Base-by-base conservation (phyloP, 2,329 filamentous ascomycete species). In the Fusarium continuum region DNA sequence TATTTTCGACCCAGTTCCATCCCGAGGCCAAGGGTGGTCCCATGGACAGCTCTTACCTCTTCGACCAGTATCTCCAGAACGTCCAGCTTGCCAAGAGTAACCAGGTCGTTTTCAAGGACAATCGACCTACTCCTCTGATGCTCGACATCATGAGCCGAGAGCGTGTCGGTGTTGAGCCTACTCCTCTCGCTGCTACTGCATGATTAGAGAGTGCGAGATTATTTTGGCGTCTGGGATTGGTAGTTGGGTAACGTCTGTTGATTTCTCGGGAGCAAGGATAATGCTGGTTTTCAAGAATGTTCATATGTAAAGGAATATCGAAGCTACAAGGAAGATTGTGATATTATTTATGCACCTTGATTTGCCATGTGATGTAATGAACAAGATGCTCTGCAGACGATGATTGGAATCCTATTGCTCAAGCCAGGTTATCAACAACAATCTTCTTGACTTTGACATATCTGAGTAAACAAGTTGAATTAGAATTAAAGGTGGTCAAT, bases 1-100 rank as follows among this genome's bases (percentile, higher is more conserved):
- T 99, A 76, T 98, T 99, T 85, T 94, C 91, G 65, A 97, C 93
- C 20, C 95, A 99, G 79, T 99, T 99, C 88, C 95, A 99, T 76
- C 95, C 95, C 14, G 95, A 99, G 81, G 95, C 95, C 69, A 97
- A 97, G 84, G 95, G 95, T 60, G 95, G 95, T 50, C 95, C 95
- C 50, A 91, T 97, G 80, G 95, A 99, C 82, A 96, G 92, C 65
- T 89, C 92, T 3, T 98, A 96, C 80, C 85, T 99, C 58, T 99
- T 99, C 74, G 95, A 99, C 79, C 92, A 92, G 82, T 99, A 98
- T 81, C 82, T 98, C 39, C 88, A 96, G 76, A 94, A 90, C 72
- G 93, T 98, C 29, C 85, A 88, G 76, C 86, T 91, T 74, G 97
- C 94, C 87, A 98, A 96, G 88, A 85, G 89, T 71, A 89, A 84